Evolutionary conservation across 2,329 filamentous ascomycete species (phyloP), one percentile per base, ranked within the genome.

Genomic region (Phialophora expanda): DNA sequence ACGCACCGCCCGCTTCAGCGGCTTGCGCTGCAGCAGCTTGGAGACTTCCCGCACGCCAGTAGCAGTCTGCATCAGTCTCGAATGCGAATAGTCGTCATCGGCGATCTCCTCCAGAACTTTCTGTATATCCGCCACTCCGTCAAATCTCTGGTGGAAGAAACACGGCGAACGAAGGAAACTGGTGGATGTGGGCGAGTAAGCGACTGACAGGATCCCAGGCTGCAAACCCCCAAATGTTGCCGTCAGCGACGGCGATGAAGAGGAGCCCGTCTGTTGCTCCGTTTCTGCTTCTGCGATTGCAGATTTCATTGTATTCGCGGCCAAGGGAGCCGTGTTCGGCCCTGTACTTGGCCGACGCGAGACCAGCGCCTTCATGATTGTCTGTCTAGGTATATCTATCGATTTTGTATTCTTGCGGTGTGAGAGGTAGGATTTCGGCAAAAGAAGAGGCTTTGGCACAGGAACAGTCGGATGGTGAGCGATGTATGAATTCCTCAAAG

Each of bases 131-230:
- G 99, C 92, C 8, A 93, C 92, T 76, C 97, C 93, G 73, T 97
- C 95, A 75, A 99, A 99, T 69, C 94, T 88, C 79, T 96, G 91
- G 80, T 99, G 95, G 81, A 97, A 98, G 81, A 96, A 99, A 81
- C 95, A 99, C 14, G 95, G 95, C 53, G 93, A 97, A 73, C 94
- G 90, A 61, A 98, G 82, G 9, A 90, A 85, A 71, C 93, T 84
- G 17, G 85, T 76, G 7, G 80, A 76, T 20, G 76, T 79, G 73
- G 79, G 76, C 14, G 77, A 75, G 73, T 82, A 70, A 74, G 85
- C 38, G 6, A 17, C 75, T 72, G 82, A 67, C 76, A 77, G 76
- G 4, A 71, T 68, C 11, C 77, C 71, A 38, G 82, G 66, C 64
- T 83, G 82, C 46, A 87, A 76, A 67, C 81, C 83, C 20, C 84